These are phyloP conservation scores for Dictyostelium purpureum DNA, from an alignment of 78 protist genomes.

Conservation along the genomic window DNA sequence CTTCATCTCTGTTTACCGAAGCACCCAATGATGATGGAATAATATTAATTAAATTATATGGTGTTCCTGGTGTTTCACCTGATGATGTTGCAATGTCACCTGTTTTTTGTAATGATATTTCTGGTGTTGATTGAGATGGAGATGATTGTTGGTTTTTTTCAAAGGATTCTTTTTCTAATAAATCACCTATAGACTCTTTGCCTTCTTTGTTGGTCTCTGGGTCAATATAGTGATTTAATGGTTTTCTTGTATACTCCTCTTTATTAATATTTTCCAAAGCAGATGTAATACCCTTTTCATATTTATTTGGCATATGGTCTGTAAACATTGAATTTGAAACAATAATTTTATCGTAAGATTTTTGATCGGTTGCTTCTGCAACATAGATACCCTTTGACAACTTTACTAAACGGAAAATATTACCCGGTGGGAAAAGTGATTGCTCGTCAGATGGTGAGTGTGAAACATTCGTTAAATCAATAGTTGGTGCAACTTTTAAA, in stretches of 20 bases:
- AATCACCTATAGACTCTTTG: too few relatives aligned
- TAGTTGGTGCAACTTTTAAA: slow-evolving; percentile 64
- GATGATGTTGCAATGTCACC: neutral
- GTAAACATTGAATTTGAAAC: slow-evolving; percentile 71
- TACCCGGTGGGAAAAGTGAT: slow-evolving; percentile 67
- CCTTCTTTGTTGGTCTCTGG: neutral
- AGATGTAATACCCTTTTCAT: slow-evolving; percentile 49
- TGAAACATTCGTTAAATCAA: slow-evolving; percentile 41
- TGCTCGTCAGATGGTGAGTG: slow-evolving; percentile 27
- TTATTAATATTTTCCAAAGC: slow-evolving; percentile 10
- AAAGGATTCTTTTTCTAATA: too few relatives aligned
- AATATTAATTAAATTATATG: neutral
- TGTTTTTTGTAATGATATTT: neutral
- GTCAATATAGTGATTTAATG: neutral
- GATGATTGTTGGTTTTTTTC: too few relatives aligned
- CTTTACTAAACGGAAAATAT: slow-evolving; percentile 30
- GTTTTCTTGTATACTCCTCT: neutral
- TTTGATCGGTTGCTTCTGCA: slow-evolving; percentile 22
- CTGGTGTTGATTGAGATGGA: neutral
- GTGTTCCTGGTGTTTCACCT: neutral
- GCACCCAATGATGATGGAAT: neutral
- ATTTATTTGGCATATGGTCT: slow-evolving; percentile 79
- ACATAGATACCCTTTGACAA: slow-evolving; percentile 57
- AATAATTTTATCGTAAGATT: slow-evolving; percentile 47
- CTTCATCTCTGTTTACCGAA: neutral